Evolutionary conservation across 2,329 filamentous ascomycete species (phyloP).

Genomic region (Trichophyton benhamiae): DNA sequence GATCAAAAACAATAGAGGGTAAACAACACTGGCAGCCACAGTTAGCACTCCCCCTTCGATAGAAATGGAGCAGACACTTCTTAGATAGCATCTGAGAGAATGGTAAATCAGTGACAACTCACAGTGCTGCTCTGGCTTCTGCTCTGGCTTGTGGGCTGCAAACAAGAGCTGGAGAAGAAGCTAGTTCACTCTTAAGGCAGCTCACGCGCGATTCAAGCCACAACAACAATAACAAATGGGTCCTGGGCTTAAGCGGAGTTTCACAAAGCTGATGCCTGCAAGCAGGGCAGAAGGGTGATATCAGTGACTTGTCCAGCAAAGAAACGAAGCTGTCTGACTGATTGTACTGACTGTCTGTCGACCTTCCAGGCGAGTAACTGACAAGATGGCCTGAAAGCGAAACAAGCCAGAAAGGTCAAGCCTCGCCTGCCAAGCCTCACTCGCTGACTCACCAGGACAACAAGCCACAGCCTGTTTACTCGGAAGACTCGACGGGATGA

Average conservation of each 20-base stretch:
- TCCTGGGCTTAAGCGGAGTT: not conserved
- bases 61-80: not conserved
- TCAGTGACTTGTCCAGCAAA: not conserved
- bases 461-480: not conserved
- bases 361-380: not conserved
- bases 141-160: not conserved
- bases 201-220: not conserved
- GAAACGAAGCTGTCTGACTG: no score
- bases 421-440: not conserved
- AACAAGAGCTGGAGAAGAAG: not conserved
- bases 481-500: not conserved
- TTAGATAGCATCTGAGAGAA: not conserved
- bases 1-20: not conserved
- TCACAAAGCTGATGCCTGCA: not conserved
- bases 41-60: not conserved
- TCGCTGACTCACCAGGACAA: not conserved
- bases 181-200: not conserved
- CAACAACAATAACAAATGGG: not conserved
- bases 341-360: no score
- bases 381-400: constrained; percentile 1
- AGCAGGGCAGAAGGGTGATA: not conserved
- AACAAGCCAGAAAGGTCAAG: not conserved
- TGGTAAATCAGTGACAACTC: not conserved
- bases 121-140: not conserved
- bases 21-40: not conserved